phyloP scores from a whole-genome alignment of 305 asterid genomes.

The Fraxinus sp. region DNA sequence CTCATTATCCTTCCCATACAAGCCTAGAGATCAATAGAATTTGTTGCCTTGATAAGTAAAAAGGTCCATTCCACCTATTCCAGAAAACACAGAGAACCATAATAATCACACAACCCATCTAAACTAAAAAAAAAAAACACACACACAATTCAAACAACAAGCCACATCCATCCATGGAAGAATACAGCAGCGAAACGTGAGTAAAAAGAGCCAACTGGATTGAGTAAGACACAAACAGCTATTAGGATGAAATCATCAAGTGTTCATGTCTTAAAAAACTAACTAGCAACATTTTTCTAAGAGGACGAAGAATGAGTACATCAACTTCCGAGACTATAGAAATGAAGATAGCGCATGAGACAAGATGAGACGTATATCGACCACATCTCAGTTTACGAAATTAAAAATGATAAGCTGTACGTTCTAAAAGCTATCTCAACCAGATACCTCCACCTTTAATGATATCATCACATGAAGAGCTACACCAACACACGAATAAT shows the following conservation, averaged over 20 bases:
- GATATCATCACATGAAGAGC: conserved; percentile 2
- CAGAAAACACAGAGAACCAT: neutral
- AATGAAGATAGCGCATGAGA: neutral
- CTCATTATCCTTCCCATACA: neutral
- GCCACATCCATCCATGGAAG: conserved; percentile 3
- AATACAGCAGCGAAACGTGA: neutral
- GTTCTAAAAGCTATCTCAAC: conserved; percentile 1
- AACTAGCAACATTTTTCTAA: neutral
- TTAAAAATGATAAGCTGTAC: neutral
- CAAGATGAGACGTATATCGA: neutral
- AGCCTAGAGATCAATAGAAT: neutral
- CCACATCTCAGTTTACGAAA: neutral
- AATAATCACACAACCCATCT: neutral
- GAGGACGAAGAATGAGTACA: neutral
- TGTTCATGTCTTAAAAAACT: conserved; percentile 5
- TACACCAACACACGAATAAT: conserved; percentile 4
- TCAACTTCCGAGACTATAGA: conserved; percentile 13
- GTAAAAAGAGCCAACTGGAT: neutral
- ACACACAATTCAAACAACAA: neutral
- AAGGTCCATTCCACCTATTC: neutral
- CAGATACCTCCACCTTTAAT: neutral
- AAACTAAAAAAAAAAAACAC: conserved; percentile 2
- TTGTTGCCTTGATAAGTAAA: neutral
- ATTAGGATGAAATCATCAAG: conserved; percentile 17
- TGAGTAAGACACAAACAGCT: conserved; percentile 6